These are phyloP conservation scores for Botrytis paeoniae DNA, from an alignment of 2,329 filamentous ascomycete species.

Conservation along the genomic window DNA sequence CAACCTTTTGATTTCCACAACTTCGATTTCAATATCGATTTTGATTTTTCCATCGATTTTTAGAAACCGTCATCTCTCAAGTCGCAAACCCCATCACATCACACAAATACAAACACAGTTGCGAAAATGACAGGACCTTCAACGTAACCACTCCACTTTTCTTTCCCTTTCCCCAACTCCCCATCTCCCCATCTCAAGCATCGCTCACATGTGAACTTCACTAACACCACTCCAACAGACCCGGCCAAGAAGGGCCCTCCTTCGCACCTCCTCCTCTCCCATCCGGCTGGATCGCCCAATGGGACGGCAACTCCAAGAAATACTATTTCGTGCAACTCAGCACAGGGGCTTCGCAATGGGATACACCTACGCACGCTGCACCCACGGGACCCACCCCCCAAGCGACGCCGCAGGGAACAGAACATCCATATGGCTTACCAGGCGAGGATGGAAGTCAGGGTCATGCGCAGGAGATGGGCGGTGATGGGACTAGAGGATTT, in stretches of 20 bases:
- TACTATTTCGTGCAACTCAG: conserved; percentile 72
- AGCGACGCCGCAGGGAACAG: conserved; percentile 45
- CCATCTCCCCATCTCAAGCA: not conserved
- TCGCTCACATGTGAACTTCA: conserved; percentile 15
- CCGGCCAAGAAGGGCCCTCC: conserved; percentile 38
- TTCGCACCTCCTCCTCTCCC: conserved; percentile 55
- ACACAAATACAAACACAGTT: not conserved
- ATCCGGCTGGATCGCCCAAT: conserved; percentile 67
- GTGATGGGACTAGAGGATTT: conserved; percentile 57
- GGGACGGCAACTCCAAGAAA: conserved; percentile 61
- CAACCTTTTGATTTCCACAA: not conserved
- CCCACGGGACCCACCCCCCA: conserved; percentile 59
- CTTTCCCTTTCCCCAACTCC: conserved; percentile 1
- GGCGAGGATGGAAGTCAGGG: conserved; percentile 19
- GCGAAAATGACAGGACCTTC: conserved; percentile 34
- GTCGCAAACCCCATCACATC: not conserved
- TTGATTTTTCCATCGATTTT: not conserved
- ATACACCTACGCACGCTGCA: conserved; percentile 63
- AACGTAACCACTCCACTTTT: conserved; percentile 27
- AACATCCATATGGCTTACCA: conserved; percentile 62
- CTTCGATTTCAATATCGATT: not conserved
- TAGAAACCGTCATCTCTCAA: not conserved
- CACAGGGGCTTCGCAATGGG: conserved; percentile 71
- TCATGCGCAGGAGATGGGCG: conserved; percentile 46
- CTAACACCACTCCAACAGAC: conserved; percentile 25